A percentile compares a stretch with the other conserved stretches of the same genome.
Conservation (phyloP, 2,329 filamentous ascomycete genomes). For the Xylariaceae sp. region DNA sequence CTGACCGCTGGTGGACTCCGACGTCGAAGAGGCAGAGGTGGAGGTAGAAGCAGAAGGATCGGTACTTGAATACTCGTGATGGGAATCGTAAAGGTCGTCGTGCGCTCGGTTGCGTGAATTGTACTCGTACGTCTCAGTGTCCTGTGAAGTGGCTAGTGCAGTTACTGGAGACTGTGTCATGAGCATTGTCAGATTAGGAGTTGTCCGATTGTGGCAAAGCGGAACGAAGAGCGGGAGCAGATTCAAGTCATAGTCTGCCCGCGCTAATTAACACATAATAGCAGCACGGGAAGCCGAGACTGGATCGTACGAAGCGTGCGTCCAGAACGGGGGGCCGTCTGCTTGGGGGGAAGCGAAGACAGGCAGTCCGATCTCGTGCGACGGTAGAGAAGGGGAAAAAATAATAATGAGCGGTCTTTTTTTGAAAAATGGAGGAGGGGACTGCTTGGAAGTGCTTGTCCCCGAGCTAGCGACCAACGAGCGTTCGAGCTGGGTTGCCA, state of each 20-base stretch:
- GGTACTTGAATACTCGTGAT: conserved; percentile 30
- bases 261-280: conserved; percentile 15
- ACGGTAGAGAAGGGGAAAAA: neutral
- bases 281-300: neutral
- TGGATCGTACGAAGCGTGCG: conserved; percentile 15
- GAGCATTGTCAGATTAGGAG: conserved; percentile 44
- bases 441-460: neutral
- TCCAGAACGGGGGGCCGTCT: conserved; percentile 11
- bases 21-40: conserved; percentile 18
- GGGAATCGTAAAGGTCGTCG: conserved; percentile 28
- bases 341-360: neutral
- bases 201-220: conserved; percentile 20
- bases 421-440: neutral
- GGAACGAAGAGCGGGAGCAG: conserved; percentile 17
- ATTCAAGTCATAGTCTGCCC: conserved; percentile 30
- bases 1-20: conserved; percentile 32
- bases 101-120: conserved; percentile 33
- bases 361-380: conserved; percentile 1
- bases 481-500: neutral
- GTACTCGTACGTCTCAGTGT: conserved; percentile 35
- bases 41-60: conserved; percentile 32
- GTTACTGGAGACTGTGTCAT: conserved; percentile 47
- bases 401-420: neutral
- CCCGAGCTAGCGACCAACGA: conserved; percentile 2
- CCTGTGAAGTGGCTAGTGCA: conserved; percentile 42